Conservation (phyloP, 176 grass and related monocot genomes). For the Triticum dicoccoides region DNA sequence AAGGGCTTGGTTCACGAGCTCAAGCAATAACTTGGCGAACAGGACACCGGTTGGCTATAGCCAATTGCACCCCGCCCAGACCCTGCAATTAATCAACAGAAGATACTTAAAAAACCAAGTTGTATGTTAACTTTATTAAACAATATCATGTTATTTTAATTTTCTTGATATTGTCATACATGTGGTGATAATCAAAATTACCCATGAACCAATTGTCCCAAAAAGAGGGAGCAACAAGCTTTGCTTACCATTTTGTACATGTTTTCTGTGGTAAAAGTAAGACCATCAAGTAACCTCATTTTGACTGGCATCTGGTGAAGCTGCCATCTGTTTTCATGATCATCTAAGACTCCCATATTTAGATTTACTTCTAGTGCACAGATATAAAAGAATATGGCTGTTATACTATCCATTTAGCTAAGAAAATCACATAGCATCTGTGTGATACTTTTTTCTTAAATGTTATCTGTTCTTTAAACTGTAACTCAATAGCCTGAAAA, state of each 20-base stretch:
- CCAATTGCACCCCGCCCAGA: not conserved
- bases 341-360: not conserved
- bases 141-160: not conserved
- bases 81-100: not conserved
- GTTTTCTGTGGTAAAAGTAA: not conserved
- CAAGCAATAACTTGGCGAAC: not conserved
- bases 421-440: not conserved
- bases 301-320: not conserved
- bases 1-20: not conserved
- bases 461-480: not conserved
- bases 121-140: not conserved
- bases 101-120: not conserved
- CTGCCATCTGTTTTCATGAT: not conserved
- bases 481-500: not conserved
- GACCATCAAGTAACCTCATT: not conserved
- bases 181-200: not conserved
- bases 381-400: not conserved
- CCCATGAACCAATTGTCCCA: not conserved
- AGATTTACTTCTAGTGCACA: not conserved
- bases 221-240: not conserved
- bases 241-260: not conserved
- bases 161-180: not conserved
- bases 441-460: not conserved
- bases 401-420: not conserved
- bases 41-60: not conserved